phyloP scores from a whole-genome alignment of 1,284 basidiomycete species.

The Irpex sp. region DNA sequence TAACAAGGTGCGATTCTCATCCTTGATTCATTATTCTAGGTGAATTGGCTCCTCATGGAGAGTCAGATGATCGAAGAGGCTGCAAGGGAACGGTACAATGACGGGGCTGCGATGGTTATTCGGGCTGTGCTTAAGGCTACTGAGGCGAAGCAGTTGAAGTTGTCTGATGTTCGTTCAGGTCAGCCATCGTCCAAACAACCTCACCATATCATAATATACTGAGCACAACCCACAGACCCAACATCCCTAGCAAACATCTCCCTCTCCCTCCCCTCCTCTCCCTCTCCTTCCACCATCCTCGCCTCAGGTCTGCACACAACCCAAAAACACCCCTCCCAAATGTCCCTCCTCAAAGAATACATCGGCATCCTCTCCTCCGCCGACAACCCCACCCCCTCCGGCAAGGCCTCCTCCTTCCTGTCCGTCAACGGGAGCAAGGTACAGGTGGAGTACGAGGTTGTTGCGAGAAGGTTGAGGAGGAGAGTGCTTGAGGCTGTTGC shows the following conservation, averaged over 20 bases:
- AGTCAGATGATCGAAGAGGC: slow-evolving; percentile 71
- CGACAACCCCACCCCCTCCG: slow-evolving; percentile 77
- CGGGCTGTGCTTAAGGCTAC: slow-evolving; percentile 69
- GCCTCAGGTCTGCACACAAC: too few relatives aligned
- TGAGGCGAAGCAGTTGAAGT: slow-evolving; percentile 55
- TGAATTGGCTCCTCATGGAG: not conserved
- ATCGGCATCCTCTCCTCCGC: slow-evolving; percentile 69
- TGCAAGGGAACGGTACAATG: slow-evolving; percentile 76
- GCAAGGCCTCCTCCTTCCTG: slow-evolving; percentile 64
- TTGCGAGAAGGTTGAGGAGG: slow-evolving; percentile 69
- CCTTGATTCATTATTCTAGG: not conserved
- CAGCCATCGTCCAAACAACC: slow-evolving; percentile 9
- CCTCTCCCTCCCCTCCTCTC: slow-evolving; percentile 42
- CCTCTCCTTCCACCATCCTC: too few relatives aligned
- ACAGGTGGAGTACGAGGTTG: slow-evolving; percentile 79
- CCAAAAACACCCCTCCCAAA: slow-evolving; percentile 50
- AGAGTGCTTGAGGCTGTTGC: slow-evolving; percentile 80
- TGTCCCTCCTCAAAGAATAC: slow-evolving; percentile 70
- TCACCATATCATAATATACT: not conserved
- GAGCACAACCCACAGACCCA: slow-evolving; percentile 41
- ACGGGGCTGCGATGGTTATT: slow-evolving; percentile 67
- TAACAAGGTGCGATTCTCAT: slow-evolving; percentile 63
- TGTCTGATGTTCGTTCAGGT: slow-evolving; percentile 69
- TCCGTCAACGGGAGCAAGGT: slow-evolving; percentile 70
- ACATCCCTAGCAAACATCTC: slow-evolving; percentile 59